These are phyloP conservation scores for Magnolia kwangsiensis DNA, from an alignment of 164 flowering plant species.

Conservation along the genomic window DNA sequence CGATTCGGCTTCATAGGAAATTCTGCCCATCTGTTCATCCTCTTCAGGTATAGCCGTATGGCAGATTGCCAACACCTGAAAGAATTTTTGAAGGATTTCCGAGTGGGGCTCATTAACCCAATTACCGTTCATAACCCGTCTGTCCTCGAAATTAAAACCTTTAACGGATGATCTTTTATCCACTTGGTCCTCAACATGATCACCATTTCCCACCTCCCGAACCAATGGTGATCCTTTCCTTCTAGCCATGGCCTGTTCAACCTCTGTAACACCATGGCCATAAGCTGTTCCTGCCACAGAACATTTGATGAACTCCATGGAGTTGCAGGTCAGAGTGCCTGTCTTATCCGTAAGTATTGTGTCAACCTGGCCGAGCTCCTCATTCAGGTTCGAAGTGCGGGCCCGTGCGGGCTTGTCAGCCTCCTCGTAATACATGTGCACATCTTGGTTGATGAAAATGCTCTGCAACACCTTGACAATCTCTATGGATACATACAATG, in stretches of 20 bases:
- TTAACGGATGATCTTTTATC: constrained; percentile 38
- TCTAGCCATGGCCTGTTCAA: constrained; percentile 70
- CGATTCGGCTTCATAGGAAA: constrained; percentile 92
- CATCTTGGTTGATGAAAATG: constrained; percentile 77
- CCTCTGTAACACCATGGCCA: constrained; percentile 86
- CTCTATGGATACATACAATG: constrained; percentile 86
- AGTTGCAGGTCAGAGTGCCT: constrained; percentile 94
- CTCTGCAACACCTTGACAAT: constrained; percentile 89
- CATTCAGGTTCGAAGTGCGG: constrained; percentile 92
- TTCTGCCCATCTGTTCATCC: constrained; percentile 51
- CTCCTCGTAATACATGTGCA: constrained; percentile 82
- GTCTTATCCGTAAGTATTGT: constrained; percentile 94
- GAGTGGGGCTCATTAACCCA: constrained; percentile 70
- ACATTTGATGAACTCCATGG: constrained; percentile 94
- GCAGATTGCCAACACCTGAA: constrained; percentile 72
- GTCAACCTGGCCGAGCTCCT: constrained; percentile 93
- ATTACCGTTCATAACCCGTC: constrained; percentile 64
- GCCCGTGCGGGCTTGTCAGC: constrained; percentile 81
- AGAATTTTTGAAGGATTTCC: constrained; percentile 59
- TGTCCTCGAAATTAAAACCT: constrained; percentile 88
- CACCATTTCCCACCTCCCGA: constrained; percentile 24
- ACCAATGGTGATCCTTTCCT: constrained; percentile 50
- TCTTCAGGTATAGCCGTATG: constrained; percentile 90
- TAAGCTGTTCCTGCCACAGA: constrained; percentile 87
- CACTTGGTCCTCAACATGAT: constrained; percentile 17